Evolutionary conservation across 768 basidiomycete genomes (phyloP).

Genomic region (Cytidiella melzeri): DNA sequence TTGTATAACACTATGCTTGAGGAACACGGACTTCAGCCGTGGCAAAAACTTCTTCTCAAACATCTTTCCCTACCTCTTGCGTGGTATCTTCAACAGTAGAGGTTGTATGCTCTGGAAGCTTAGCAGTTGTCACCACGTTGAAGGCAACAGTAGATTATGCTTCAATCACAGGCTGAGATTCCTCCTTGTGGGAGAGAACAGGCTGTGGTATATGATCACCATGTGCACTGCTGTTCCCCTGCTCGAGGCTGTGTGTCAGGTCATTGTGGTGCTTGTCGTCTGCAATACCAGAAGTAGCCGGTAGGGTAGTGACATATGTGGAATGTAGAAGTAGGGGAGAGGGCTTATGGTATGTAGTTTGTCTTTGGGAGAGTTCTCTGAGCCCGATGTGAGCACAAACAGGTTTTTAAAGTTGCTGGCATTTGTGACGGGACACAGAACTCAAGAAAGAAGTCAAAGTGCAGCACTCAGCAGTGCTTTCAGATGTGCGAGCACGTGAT

Average conservation of each 20-base stretch:
- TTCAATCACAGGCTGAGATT: neutral
- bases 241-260: neutral
- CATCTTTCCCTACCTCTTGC: neutral
- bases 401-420: neutral
- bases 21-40: no score
- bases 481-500: constrained; percentile 1
- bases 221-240: neutral
- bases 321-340: neutral
- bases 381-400: constrained; percentile 1
- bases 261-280: neutral
- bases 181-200: neutral
- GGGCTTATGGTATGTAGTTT: neutral
- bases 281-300: constrained; percentile 4
- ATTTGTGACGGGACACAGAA: constrained; percentile 5
- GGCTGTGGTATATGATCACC: neutral
- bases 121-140: neutral
- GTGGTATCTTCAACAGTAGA: neutral
- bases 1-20: no score
- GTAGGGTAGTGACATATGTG: neutral
- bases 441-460: neutral
- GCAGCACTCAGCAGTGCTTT: neutral
- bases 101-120: neutral
- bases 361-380: neutral
- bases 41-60: no score
- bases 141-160: neutral